A percentile compares a stretch with the other conserved stretches of the same genome.
These are phyloP conservation scores for Sarocladiaceae sp. DNA, from an alignment of 2,329 filamentous ascomycete species.

Conservation along the genomic window DNA sequence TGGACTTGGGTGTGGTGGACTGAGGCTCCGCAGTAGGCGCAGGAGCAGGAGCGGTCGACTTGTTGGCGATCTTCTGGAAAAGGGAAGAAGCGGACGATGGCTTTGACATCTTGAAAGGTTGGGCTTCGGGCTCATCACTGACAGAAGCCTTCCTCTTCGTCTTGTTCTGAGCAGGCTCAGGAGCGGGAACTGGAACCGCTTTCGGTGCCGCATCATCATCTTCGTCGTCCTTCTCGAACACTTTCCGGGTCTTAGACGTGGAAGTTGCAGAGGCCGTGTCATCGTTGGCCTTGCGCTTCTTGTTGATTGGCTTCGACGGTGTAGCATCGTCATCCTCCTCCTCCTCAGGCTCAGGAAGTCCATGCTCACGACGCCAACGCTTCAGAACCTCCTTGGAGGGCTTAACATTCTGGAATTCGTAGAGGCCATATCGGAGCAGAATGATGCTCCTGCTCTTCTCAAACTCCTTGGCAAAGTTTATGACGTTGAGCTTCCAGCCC, in stretches of 20 bases:
- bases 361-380: conserved; percentile 54
- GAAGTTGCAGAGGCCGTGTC: conserved; percentile 35
- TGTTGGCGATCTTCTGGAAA: conserved; percentile 55
- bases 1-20: conserved; percentile 25
- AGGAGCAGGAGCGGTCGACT: conserved; percentile 30
- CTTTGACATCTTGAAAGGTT: conserved; percentile 48
- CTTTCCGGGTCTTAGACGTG: conserved; percentile 47
- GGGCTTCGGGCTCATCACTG: conserved; percentile 41
- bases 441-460: conserved; percentile 61
- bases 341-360: conserved; percentile 46
- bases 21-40: conserved; percentile 21
- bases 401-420: conserved; percentile 60
- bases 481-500: conserved; percentile 59
- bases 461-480: conserved; percentile 61
- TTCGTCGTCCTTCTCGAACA: conserved; percentile 34
- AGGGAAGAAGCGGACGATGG: conserved; percentile 51
- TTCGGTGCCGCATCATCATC: conserved; percentile 10
- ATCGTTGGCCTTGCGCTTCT: conserved; percentile 57
- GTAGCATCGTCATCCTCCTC: conserved; percentile 32
- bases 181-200: conserved; percentile 18
- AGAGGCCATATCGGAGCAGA: conserved; percentile 57
- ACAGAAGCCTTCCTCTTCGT: conserved; percentile 50
- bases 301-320: conserved; percentile 27
- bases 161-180: conserved; percentile 31
- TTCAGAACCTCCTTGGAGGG: conserved; percentile 53